Conservation (phyloP, 73 alveolate genomes). For the Stentor roeselii region DNA sequence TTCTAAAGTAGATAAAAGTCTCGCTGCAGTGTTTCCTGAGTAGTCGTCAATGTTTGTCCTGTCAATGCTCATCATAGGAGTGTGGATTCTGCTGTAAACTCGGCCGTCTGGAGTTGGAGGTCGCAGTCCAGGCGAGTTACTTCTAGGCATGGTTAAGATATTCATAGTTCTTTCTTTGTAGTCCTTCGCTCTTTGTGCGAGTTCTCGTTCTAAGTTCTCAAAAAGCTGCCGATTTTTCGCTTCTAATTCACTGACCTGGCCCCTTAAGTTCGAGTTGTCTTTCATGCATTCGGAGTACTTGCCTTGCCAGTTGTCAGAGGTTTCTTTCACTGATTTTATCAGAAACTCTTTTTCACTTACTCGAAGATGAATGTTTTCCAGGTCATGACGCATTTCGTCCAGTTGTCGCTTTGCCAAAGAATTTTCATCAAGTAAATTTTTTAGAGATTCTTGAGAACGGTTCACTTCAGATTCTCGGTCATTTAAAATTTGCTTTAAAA, state of each 20-base stretch:
- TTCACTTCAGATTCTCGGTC: not conserved
- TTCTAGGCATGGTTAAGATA: not conserved
- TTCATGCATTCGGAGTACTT: not conserved
- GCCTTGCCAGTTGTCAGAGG: not conserved
- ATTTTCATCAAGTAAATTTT: not conserved
- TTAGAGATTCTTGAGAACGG: not conserved
- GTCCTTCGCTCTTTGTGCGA: conserved; percentile 16
- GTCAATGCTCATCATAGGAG: not conserved
- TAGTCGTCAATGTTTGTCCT: not conserved
- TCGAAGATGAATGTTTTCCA: not conserved
- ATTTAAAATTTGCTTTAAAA: too few relatives aligned
- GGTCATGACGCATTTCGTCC: not conserved
- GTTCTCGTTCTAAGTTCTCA: conserved; percentile 17
- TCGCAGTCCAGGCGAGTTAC: not conserved
- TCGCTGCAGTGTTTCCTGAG: not conserved
- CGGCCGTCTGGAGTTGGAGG: conserved; percentile 1
- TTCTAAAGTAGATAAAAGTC: not conserved
- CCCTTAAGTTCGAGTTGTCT: not conserved
- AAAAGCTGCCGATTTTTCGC: conserved; percentile 27
- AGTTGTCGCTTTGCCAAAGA: not conserved
- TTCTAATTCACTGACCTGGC: not conserved
- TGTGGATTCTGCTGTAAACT: not conserved
- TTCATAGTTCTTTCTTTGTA: conserved; percentile 21
- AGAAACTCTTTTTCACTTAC: not conserved
- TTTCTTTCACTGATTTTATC: not conserved